phyloP scores from a whole-genome alignment of 208 protist species.

The Kentomonas sorsogonicus region DNA sequence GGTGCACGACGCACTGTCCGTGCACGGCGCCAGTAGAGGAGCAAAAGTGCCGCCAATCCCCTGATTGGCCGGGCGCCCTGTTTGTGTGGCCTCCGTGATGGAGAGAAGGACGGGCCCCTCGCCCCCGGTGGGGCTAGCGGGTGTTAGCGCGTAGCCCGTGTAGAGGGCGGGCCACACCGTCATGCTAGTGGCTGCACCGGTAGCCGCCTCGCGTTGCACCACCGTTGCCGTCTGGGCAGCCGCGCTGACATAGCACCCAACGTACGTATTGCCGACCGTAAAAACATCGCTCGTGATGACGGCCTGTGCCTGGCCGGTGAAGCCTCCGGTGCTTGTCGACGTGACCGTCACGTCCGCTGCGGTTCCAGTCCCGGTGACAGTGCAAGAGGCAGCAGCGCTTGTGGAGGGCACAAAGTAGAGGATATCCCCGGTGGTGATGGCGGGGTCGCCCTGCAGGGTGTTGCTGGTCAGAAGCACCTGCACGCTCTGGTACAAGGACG shows the following conservation, averaged over 20 bases:
- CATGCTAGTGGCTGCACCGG: slow-evolving; percentile 15
- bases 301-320: slow-evolving; percentile 28
- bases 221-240: slow-evolving; percentile 22
- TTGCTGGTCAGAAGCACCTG: slow-evolving; percentile 57
- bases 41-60: slow-evolving; percentile 49
- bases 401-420: slow-evolving; percentile 53
- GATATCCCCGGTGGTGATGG: slow-evolving; percentile 46
- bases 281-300: slow-evolving; percentile 41
- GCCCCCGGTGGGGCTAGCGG: slow-evolving; percentile 31
- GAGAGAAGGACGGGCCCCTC: slow-evolving; percentile 49
- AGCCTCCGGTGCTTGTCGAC: slow-evolving; percentile 27
- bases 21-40: slow-evolving; percentile 66
- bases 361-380: slow-evolving; percentile 4
- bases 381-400: slow-evolving; percentile 14
- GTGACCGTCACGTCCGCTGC: slow-evolving; percentile 8
- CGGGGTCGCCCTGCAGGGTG: slow-evolving; percentile 39
- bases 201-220: slow-evolving; percentile 25
- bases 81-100: slow-evolving; percentile 28
- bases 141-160: slow-evolving; percentile 35
- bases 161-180: slow-evolving; percentile 71
- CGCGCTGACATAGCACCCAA: slow-evolving; percentile 65
- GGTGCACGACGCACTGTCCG: slow-evolving; percentile 28
- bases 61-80: slow-evolving; percentile 41
- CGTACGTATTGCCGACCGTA: slow-evolving; percentile 41
- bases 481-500: slow-evolving; percentile 78